Conservation (phyloP, 1,284 basidiomycete genomes). For the Rhodofomes roseus region DNA sequence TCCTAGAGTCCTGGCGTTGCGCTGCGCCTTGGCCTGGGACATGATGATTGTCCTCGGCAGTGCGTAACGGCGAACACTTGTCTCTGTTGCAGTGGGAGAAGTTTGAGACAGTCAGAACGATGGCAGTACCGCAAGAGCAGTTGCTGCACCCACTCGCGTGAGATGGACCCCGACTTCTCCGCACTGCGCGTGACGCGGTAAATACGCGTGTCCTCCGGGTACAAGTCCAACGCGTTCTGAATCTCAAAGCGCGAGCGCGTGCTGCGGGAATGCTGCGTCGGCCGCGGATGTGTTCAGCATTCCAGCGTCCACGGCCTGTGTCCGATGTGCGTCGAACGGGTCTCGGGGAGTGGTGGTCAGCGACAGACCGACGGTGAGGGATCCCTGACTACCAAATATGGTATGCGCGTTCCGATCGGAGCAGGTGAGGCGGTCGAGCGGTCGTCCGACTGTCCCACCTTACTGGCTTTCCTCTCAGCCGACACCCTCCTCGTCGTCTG, state of each 20-base stretch:
- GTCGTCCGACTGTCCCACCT: constrained; percentile 5
- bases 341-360: not conserved
- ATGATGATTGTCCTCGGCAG: not conserved
- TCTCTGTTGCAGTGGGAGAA: not conserved
- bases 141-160: not conserved
- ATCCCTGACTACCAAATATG: not conserved
- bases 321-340: not conserved
- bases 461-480: not conserved
- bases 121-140: not conserved
- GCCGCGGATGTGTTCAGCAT: not conserved
- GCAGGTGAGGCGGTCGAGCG: not conserved
- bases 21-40: not conserved
- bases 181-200: constrained; percentile 2
- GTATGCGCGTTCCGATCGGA: constrained; percentile 2
- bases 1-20: constrained; percentile 11
- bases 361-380: not conserved
- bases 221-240: not conserved
- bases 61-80: not conserved
- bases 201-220: not conserved
- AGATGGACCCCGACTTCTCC: not conserved
- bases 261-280: not conserved
- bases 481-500: not conserved
- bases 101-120: not conserved
- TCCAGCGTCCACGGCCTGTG: not conserved
- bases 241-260: not conserved